Evolutionary conservation across 768 basidiomycete genomes (phyloP).

Genomic region (Suillus americanus): DNA sequence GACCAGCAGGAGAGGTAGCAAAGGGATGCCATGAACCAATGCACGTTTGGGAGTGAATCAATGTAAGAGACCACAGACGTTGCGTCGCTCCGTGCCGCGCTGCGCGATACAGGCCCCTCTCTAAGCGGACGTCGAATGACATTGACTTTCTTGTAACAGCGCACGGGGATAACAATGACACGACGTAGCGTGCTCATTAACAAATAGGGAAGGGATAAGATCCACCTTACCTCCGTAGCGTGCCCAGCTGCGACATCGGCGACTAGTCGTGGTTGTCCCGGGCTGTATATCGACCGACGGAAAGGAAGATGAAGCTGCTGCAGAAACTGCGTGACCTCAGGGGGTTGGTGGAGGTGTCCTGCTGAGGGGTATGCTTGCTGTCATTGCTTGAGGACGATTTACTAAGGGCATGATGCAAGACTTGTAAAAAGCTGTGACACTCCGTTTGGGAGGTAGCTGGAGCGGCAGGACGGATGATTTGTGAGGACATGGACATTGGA

Average conservation of each 20-base stretch:
- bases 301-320: background rate
- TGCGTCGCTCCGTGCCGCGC: background rate
- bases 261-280: background rate
- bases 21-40: background rate
- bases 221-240: background rate
- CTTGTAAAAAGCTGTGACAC: background rate
- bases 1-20: background rate
- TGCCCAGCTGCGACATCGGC: background rate
- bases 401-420: background rate
- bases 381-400: background rate
- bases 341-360: background rate
- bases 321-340: background rate
- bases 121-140: background rate
- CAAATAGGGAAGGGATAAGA: background rate
- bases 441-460: background rate
- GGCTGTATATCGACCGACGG: background rate
- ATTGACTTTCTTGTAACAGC: background rate
- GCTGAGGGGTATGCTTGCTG: background rate
- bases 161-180: background rate
- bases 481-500: background rate
- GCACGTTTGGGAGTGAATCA: background rate
- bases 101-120: background rate
- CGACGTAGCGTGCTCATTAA: background rate
- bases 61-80: background rate
- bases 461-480: background rate